These are phyloP conservation scores for Podospora bellae-mahoneyi DNA, from an alignment of 495 filamentous ascomycete genomes.

Conservation along the genomic window DNA sequence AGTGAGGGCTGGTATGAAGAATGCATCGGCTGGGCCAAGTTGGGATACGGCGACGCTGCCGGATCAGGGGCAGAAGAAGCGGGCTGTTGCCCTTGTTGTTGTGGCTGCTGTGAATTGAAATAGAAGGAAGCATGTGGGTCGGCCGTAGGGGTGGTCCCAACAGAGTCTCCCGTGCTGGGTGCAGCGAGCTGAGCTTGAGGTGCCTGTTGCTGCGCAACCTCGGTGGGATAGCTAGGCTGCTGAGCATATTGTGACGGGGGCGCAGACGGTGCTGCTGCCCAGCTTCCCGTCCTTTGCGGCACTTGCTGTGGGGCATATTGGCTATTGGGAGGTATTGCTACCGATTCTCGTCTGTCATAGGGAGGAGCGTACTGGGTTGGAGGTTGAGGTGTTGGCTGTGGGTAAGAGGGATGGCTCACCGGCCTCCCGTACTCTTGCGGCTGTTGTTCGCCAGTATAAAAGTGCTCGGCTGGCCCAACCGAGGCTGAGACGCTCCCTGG, in stretches of 20 bases:
- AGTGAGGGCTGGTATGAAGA: constrained; percentile 36
- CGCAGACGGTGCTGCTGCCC: constrained; percentile 36
- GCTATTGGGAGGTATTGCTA: constrained; percentile 30
- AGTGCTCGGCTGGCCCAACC: constrained; percentile 66
- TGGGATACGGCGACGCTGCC: constrained; percentile 44
- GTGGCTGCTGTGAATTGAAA: constrained; percentile 38
- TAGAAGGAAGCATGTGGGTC: constrained; percentile 51
- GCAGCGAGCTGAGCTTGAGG: constrained; percentile 31
- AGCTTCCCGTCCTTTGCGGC: constrained; percentile 46
- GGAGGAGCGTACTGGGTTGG: constrained; percentile 30
- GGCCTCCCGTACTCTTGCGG: constrained; percentile 50
- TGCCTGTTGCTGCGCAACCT: constrained; percentile 32
- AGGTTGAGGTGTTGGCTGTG: constrained; percentile 32
- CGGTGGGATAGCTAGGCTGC: constrained; percentile 35
- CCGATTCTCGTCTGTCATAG: constrained; percentile 42
- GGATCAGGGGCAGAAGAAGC: constrained; percentile 36
- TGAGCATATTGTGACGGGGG: constrained; percentile 35
- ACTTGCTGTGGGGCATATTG: constrained; percentile 50
- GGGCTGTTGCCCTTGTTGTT: constrained; percentile 33
- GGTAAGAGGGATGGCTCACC: constrained; percentile 37
- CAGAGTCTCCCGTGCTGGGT: constrained; percentile 19
- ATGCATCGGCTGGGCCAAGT: constrained; percentile 41
- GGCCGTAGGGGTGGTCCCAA: constrained; percentile 33
- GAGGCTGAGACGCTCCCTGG: constrained; percentile 48
- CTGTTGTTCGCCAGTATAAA: constrained; percentile 66